Conservation (phyloP, 2,329 filamentous ascomycete species). For the Pseudogymnoascus sp. region DNA sequence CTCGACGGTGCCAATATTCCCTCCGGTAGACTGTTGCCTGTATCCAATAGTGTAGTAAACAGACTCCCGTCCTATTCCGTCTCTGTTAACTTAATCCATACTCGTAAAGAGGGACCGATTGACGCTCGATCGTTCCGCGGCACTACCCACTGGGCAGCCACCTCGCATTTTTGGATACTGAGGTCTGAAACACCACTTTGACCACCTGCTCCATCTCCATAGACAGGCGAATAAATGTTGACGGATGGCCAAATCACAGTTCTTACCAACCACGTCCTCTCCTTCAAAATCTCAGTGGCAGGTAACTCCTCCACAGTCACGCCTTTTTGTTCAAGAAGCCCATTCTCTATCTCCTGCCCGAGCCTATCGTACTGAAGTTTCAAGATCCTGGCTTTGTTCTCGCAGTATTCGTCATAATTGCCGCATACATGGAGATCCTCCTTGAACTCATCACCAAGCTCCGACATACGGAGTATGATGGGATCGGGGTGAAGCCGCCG, state of each 20-base stretch:
- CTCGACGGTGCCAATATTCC: background rate
- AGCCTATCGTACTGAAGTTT: background rate
- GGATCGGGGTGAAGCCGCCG: background rate
- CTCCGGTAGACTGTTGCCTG: background rate
- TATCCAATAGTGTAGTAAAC: background rate
- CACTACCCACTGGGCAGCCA: background rate
- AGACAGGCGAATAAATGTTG: background rate
- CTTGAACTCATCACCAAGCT: background rate
- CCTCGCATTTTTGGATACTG: background rate
- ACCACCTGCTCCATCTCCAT: background rate
- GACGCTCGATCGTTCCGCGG: background rate
- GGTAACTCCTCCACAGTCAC: background rate
- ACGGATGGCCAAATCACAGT: background rate
- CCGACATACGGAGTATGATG: background rate
- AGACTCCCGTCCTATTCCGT: too few relatives aligned
- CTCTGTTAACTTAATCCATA: background rate
- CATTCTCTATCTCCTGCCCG: background rate
- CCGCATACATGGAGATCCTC: background rate
- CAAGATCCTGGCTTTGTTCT: background rate
- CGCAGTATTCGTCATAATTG: background rate
- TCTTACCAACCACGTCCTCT: background rate
- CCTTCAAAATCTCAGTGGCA: background rate
- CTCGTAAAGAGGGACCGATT: background rate
- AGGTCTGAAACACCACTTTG: background rate
- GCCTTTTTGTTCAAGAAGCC: background rate